phyloP scores from a whole-genome alignment of 1,284 basidiomycete genomes.

The Papiliotrema terrestris region DNA sequence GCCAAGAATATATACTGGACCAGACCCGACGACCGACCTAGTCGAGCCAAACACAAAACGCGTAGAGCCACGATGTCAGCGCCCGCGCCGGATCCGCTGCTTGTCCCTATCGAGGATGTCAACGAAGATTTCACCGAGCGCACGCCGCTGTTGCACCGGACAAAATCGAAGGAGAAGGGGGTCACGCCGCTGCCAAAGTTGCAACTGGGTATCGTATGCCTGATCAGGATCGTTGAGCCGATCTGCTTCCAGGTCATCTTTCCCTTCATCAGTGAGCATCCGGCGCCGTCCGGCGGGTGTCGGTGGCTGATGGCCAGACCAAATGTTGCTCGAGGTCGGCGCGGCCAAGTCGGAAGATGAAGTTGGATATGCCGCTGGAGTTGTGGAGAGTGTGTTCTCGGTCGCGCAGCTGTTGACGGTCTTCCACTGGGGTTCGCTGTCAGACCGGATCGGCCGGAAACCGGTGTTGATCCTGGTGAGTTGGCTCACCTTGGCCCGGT shows the following conservation, averaged over 20 bases:
- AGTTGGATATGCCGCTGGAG: conserved; percentile 35
- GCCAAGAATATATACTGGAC: too few relatives aligned
- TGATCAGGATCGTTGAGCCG: conserved; percentile 36
- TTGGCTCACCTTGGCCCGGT: neutral
- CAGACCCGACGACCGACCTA: too few relatives aligned
- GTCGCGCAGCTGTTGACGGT: conserved; percentile 36
- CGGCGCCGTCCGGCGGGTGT: conserved; percentile 11
- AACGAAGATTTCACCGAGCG: conserved; percentile 1
- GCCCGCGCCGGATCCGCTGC: neutral
- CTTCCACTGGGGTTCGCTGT: conserved; percentile 36
- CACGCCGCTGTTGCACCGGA: neutral
- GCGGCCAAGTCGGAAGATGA: conserved; percentile 29
- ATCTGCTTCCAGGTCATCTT: conserved; percentile 34
- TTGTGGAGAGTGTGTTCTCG: conserved; percentile 35
- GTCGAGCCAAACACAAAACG: too few relatives aligned
- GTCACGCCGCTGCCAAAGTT: conserved; percentile 32
- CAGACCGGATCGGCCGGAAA: conserved; percentile 35
- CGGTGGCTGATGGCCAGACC: conserved; percentile 10
- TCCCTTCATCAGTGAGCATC: conserved; percentile 19
- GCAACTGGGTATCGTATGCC: conserved; percentile 32
- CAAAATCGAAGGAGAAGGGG: neutral
- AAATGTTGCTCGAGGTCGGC: conserved; percentile 37
- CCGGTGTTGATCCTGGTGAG: conserved; percentile 36
- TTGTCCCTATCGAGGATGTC: neutral
- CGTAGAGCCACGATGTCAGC: conserved; percentile 1